A percentile compares a stretch with the other conserved stretches of the same genome.
These are phyloP conservation scores for Withania somnifera DNA, from an alignment of 305 asterid genomes.

Conservation along the genomic window DNA sequence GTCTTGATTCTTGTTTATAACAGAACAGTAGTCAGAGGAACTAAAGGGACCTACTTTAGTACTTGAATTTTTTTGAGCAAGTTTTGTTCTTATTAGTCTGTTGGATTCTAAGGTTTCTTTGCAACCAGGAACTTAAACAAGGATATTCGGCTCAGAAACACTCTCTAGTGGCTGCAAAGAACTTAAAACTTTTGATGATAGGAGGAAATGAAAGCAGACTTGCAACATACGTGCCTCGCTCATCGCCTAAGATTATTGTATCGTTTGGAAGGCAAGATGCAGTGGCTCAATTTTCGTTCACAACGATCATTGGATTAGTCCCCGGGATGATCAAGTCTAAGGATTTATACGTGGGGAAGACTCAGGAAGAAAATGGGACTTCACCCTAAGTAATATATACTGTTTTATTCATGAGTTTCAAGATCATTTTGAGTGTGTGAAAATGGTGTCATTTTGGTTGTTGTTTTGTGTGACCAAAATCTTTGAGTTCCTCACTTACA, in stretches of 20 bases:
- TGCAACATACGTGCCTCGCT: constrained; percentile 42
- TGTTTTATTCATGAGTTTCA: constrained; percentile 14
- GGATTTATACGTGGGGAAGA: constrained; percentile 69
- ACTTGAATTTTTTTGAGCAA: neutral
- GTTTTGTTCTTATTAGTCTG: neutral
- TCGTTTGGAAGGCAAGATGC: constrained; percentile 76
- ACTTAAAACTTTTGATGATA: constrained; percentile 39
- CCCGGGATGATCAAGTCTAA: constrained; percentile 82
- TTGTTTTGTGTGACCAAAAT: neutral
- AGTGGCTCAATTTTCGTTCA: constrained; percentile 57
- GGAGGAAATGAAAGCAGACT: constrained; percentile 50
- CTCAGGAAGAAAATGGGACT: constrained; percentile 69
- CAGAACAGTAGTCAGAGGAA: too few species aligned
- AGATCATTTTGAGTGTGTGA: neutral
- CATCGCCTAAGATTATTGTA: constrained; percentile 38
- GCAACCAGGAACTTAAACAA: constrained; percentile 52
- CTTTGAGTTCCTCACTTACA: neutral
- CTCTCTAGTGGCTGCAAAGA: constrained; percentile 47
- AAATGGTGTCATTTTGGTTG: neutral
- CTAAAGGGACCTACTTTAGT: too few species aligned
- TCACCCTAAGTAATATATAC: constrained; percentile 23
- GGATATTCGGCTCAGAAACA: constrained; percentile 73
- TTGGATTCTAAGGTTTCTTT: neutral
- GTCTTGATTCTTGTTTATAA: too few species aligned
- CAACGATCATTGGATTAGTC: constrained; percentile 54